These are phyloP conservation scores for Dioscorea dumetorum DNA, from an alignment of 106 monocot species.

Conservation along the genomic window DNA sequence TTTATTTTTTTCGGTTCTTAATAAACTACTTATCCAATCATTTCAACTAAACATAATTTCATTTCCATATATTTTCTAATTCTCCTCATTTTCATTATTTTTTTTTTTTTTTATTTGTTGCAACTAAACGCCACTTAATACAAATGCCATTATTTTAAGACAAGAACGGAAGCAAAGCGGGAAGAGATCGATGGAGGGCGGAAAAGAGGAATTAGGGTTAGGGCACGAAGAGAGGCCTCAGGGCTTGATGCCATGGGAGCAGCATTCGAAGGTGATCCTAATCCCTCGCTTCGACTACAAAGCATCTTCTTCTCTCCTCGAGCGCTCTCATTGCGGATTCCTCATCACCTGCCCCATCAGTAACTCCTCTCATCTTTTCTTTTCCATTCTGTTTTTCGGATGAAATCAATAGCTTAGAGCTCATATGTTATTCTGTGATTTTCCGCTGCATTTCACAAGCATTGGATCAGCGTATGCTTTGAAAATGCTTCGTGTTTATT, in stretches of 20 bases:
- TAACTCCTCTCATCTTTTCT: constrained; percentile 14
- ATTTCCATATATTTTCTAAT: too few relatives aligned
- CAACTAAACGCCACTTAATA: too few relatives aligned
- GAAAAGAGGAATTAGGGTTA: background rate
- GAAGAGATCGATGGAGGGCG: background rate
- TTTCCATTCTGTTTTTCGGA: background rate
- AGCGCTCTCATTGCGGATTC: constrained; percentile 65
- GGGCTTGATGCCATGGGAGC: constrained; percentile 80
- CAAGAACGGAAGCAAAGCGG: too few relatives aligned
- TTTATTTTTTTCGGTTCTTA: too few relatives aligned
- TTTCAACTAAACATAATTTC: too few relatives aligned
- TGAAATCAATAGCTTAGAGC: background rate
- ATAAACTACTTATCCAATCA: too few relatives aligned
- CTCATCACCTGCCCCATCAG: constrained; percentile 98
- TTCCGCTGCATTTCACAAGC: background rate
- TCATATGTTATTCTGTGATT: background rate
- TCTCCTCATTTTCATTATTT: too few relatives aligned
- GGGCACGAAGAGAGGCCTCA: background rate
- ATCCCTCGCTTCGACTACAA: constrained; percentile 89
- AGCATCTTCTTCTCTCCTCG: constrained; percentile 52
- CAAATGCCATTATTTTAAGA: too few relatives aligned
- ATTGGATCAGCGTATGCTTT: background rate
- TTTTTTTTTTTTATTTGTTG: too few relatives aligned
- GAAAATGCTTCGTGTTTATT: background rate
- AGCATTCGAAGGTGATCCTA: constrained; percentile 82